phyloP scores from a whole-genome alignment of 2,329 filamentous ascomycete species.

The Colletotrichum zoysiae region DNA sequence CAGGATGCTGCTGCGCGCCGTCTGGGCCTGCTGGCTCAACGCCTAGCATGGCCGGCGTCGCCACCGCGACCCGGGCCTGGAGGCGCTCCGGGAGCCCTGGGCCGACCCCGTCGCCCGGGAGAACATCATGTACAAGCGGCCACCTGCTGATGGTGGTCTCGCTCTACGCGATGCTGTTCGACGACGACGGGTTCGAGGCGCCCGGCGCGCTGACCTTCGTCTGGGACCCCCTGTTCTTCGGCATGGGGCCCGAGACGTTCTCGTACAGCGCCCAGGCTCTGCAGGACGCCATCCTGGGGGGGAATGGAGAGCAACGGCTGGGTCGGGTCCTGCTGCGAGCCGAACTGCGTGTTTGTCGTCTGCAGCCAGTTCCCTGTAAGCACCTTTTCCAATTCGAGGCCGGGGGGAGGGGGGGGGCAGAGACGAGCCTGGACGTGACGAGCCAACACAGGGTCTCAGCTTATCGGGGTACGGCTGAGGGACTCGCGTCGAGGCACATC shows the following conservation, averaged over 20 bases:
- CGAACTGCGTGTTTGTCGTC: constrained; percentile 55
- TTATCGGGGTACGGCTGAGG: constrained; percentile 40
- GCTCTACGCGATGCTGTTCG: constrained; percentile 57
- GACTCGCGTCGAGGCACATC: not conserved
- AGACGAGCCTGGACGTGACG: constrained; percentile 11
- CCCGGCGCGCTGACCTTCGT: constrained; percentile 50
- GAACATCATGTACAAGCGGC: constrained; percentile 57
- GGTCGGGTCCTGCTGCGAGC: constrained; percentile 58
- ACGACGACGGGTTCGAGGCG: constrained; percentile 55
- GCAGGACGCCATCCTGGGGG: constrained; percentile 51
- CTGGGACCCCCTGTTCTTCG: constrained; percentile 56
- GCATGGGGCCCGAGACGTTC: constrained; percentile 53
- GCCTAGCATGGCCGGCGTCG: constrained; percentile 51
- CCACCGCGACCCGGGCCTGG: constrained; percentile 52
- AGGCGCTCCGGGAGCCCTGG: constrained; percentile 56
- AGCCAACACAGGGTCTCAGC: not conserved
- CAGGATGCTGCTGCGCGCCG: constrained; percentile 57
- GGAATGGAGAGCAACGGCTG: constrained; percentile 55
- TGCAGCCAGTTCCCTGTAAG: constrained; percentile 59
- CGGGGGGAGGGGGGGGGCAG: constrained; percentile 48
- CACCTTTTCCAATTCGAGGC: not conserved
- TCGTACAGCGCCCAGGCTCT: constrained; percentile 49
- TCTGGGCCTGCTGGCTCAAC: constrained; percentile 59
- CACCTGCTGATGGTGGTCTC: constrained; percentile 55
- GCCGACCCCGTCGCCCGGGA: constrained; percentile 55